Conservation (phyloP, 768 basidiomycete species). For the Boletus rufocinnamomeus region DNA sequence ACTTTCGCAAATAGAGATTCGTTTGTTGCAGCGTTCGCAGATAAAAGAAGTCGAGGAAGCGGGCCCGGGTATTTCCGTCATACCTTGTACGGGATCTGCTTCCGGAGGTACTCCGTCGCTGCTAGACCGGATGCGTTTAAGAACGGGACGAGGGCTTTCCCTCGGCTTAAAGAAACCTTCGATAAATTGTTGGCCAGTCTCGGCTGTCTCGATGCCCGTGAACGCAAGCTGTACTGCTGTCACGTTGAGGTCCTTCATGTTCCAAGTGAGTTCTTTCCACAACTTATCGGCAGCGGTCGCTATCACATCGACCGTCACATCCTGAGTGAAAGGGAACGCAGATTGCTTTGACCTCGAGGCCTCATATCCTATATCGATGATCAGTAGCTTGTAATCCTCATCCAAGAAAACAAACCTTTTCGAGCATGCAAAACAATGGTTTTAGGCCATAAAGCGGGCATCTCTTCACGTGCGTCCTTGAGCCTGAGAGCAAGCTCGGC, state of each 20-base stretch:
- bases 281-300: slow-evolving; percentile 74
- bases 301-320: slow-evolving; percentile 76
- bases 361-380: slow-evolving; percentile 57
- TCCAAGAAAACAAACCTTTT: slow-evolving; percentile 50
- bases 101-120: slow-evolving; percentile 12
- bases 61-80: slow-evolving; percentile 2
- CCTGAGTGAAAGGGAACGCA: slow-evolving; percentile 80
- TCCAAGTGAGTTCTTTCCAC: slow-evolving; percentile 85
- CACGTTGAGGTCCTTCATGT: slow-evolving; percentile 56
- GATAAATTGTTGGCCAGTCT: slow-evolving; percentile 82
- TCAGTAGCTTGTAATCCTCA: background rate
- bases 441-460: slow-evolving; percentile 88
- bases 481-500: slow-evolving; percentile 88
- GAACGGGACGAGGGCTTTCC: slow-evolving; percentile 22
- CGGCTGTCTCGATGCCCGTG: slow-evolving; percentile 71
- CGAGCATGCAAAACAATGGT: slow-evolving; percentile 79
- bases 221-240: slow-evolving; percentile 75
- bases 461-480: slow-evolving; percentile 72
- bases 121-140: slow-evolving; percentile 44
- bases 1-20: slow-evolving; percentile 38
- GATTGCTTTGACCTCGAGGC: slow-evolving; percentile 76
- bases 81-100: background rate
- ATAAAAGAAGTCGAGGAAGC: slow-evolving; percentile 41
- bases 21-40: slow-evolving; percentile 61
- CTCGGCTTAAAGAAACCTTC: slow-evolving; percentile 74